A percentile compares a stretch with the other conserved stretches of the same genome.
Evolutionary conservation across 1,139 yeast genomes (phyloP).

Genomic region (Lodderomyces elongisporus): DNA sequence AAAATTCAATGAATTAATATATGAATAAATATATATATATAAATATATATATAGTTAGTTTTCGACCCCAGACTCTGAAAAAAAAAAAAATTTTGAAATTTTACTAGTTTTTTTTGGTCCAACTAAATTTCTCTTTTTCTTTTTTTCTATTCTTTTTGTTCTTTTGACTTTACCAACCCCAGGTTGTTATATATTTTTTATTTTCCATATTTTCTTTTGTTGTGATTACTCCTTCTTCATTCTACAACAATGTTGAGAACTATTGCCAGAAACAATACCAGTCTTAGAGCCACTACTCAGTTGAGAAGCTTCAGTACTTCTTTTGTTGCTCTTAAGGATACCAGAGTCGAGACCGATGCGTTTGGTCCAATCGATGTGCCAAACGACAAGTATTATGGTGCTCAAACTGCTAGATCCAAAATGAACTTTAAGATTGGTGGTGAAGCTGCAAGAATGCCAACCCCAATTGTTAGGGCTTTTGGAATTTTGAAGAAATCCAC

Average conservation of each 20-base stretch:
- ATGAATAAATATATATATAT: too few relatives aligned
- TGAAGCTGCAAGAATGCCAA: conserved; percentile 82
- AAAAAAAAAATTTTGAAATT: too few relatives aligned
- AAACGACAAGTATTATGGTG: conserved; percentile 87
- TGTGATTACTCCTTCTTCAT: too few relatives aligned
- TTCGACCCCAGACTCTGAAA: too few relatives aligned
- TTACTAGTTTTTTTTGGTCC: too few relatives aligned
- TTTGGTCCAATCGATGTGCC: conserved; percentile 95
- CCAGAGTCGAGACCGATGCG: conserved; percentile 87
- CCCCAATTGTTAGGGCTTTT: conserved; percentile 84
- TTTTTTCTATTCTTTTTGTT: too few relatives aligned
- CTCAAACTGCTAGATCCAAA: conserved; percentile 92
- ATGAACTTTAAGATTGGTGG: conserved; percentile 97
- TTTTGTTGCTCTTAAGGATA: conserved; percentile 21
- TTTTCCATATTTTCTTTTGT: too few relatives aligned
- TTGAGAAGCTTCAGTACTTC: conserved; percentile 28
- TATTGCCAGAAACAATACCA: conserved; percentile 14
- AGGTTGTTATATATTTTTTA: too few relatives aligned
- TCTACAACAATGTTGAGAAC: conserved; percentile 32
- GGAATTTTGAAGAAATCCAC: conserved; percentile 94
- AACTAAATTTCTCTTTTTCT: too few relatives aligned
- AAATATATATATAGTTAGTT: too few relatives aligned
- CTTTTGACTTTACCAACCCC: too few relatives aligned
- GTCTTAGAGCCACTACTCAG: conserved; percentile 8
- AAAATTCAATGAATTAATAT: too few relatives aligned